Base-by-base conservation (phyloP, 192 early-diverging fungal genomes). In the Dissophora ornata region DNA sequence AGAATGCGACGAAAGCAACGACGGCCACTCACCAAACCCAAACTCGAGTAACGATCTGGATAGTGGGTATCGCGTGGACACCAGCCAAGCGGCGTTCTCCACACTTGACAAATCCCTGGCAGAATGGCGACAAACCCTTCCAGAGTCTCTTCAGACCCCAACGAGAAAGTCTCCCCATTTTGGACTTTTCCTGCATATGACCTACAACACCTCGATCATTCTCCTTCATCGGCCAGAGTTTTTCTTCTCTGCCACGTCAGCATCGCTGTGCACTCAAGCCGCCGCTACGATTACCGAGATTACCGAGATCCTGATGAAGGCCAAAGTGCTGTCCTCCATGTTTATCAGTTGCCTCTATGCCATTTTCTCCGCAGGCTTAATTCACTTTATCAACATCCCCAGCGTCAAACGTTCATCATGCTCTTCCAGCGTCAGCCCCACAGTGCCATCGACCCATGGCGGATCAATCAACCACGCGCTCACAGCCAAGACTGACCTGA, bases 211-310 rank as follows among this genome's bases (percentile, higher is more conserved):
- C 3, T 56, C 75, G 41, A 70, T 86, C 33, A 88, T 88, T 32
- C 62, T 88, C 18, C 56, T 88, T 18, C 87, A 88, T 50, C 75
- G 87, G 21, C 82, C 87, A 7, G 81, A 83, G 59, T 79, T 82
- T 25, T 36, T 63, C 24, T 53, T 44, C 38, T 77, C 77, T 10
- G 34, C 63, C 16, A 49, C 48, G 3, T 82, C 81, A 19, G 57
- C 66, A 25, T 67, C 78, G 12, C 38, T 79, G 12, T 80, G 75
- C 33, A 77, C 77, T 0, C 61, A 67, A 26, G 81, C 81, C 1
- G 81, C 81, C 11, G 65, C 62, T 0, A 54, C 77, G 13, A 74
- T 82, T 9, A 70, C 78, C 4, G 78, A 82, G 0, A 79, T 82
- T 13, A 74, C 67, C 1, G 81, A 75, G 26, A 67, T 62, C 1